Evolutionary conservation across 2,329 filamentous ascomycete species (phyloP).

Genomic region (Hypoxylon sp.): DNA sequence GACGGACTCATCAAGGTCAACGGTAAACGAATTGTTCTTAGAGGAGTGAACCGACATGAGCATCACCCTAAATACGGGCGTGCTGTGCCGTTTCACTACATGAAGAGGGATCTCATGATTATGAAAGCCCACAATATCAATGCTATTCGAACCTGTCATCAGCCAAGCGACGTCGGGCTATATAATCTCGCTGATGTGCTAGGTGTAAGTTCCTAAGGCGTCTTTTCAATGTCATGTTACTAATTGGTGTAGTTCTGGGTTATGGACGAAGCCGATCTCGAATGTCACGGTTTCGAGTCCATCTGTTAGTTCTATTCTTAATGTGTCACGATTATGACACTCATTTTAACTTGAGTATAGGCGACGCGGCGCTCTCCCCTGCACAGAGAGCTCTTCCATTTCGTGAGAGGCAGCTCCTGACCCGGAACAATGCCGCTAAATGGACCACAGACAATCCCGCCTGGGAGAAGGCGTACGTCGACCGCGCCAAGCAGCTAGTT

Average conservation of each 20-base stretch:
- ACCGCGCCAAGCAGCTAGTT: slow-evolving; percentile 74
- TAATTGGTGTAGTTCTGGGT: slow-evolving; percentile 64
- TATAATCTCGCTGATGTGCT: slow-evolving; percentile 70
- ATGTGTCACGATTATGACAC: slow-evolving; percentile 2
- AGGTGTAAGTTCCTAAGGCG: slow-evolving; percentile 54
- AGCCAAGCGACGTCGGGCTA: slow-evolving; percentile 68
- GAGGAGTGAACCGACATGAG: slow-evolving; percentile 74
- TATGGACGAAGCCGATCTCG: slow-evolving; percentile 64
- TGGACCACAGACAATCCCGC: slow-evolving; percentile 70
- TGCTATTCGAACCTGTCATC: slow-evolving; percentile 72
- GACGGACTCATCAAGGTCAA: slow-evolving; percentile 71
- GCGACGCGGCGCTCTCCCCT: slow-evolving; percentile 52
- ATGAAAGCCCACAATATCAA: slow-evolving; percentile 77
- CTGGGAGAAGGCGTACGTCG: slow-evolving; percentile 74
- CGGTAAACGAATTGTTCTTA: slow-evolving; percentile 69
- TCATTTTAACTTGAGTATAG: slow-evolving; percentile 40
- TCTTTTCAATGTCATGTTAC: not conserved
- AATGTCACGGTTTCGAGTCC: slow-evolving; percentile 58
- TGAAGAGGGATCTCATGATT: slow-evolving; percentile 68
- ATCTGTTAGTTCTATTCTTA: slow-evolving; percentile 42
- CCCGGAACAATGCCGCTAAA: slow-evolving; percentile 57
- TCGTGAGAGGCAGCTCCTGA: slow-evolving; percentile 53
- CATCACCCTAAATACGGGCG: slow-evolving; percentile 71
- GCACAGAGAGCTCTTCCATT: slow-evolving; percentile 51
- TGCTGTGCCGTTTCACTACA: slow-evolving; percentile 67